Percentiles rank a stretch among this genome's conserved stretches.
These are phyloP conservation scores for Forsythia viridissima DNA, from an alignment of 257 asterid genomes.

Conservation along the genomic window DNA sequence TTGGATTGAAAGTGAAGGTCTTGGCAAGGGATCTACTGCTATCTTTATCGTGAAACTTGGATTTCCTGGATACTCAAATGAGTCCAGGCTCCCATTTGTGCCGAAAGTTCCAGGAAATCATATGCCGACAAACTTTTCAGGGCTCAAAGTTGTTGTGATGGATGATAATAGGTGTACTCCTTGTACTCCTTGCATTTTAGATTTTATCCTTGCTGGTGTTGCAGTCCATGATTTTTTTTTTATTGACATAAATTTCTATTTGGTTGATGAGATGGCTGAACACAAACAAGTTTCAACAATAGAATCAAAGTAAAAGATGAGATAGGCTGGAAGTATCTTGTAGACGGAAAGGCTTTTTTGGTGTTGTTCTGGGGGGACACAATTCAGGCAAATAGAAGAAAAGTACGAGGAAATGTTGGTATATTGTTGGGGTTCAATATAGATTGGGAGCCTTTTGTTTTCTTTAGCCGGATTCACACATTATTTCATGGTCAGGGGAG, in stretches of 20 bases:
- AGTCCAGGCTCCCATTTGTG: conserved; percentile 48
- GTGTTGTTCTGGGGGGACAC: neutral
- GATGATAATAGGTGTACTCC: conserved; percentile 78
- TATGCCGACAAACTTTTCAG: conserved; percentile 52
- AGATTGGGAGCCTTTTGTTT: neutral
- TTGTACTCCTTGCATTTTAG: neutral
- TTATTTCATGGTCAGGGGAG: neutral
- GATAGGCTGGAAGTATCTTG: neutral
- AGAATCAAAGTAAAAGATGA: neutral
- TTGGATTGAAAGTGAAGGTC: conserved; percentile 95
- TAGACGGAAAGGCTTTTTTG: neutral
- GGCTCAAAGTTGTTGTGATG: conserved; percentile 82
- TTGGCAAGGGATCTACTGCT: conserved; percentile 84
- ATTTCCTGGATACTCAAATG: conserved; percentile 59
- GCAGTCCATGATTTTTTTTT: neutral
- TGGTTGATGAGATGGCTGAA: conserved; percentile 3
- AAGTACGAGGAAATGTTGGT: neutral
- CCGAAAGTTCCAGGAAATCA: conserved; percentile 56
- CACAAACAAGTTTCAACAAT: neutral
- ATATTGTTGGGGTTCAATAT: neutral
- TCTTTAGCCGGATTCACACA: neutral
- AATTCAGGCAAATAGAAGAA: neutral
- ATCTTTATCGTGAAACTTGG: conserved; percentile 82
- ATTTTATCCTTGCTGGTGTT: neutral
- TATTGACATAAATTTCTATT: neutral